A percentile compares a stretch with the other conserved stretches of the same genome.
Conservation (phyloP, 768 basidiomycete genomes). For the Coprinellus aureogranulatus region DNA sequence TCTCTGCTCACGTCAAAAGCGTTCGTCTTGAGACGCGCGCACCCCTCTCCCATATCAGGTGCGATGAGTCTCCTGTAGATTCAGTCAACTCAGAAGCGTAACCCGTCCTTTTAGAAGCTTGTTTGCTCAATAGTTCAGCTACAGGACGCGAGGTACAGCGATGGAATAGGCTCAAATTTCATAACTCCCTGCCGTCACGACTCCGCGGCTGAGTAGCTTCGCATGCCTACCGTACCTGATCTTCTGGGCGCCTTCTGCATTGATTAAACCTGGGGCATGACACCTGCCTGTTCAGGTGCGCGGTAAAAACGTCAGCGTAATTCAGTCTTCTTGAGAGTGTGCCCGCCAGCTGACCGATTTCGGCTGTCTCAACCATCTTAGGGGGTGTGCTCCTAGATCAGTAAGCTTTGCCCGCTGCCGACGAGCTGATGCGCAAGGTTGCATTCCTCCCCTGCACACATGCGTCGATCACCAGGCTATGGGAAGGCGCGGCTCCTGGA, state of each 20-base stretch:
- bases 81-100: background rate
- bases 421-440: too few relatives aligned
- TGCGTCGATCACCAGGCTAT: background rate
- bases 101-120: background rate
- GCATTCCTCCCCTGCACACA: background rate
- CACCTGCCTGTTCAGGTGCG: background rate
- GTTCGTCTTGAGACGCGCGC: background rate
- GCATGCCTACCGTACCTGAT: conserved; percentile 2
- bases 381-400: too few relatives aligned
- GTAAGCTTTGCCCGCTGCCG: too few relatives aligned
- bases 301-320: background rate
- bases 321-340: background rate
- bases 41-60: too few relatives aligned
- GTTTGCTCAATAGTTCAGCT: background rate
- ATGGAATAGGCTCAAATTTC: background rate
- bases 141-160: background rate
- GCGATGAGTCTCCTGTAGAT: background rate
- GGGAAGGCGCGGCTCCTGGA: background rate
- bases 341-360: background rate
- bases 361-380: too few relatives aligned
- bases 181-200: background rate
- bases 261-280: background rate
- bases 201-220: conserved; percentile 7
- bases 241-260: conserved; percentile 2
- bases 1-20: conserved; percentile 7